Evolutionary conservation across 306 rosid species (phyloP).

Genomic region (Hippophae gyantsensis): DNA sequence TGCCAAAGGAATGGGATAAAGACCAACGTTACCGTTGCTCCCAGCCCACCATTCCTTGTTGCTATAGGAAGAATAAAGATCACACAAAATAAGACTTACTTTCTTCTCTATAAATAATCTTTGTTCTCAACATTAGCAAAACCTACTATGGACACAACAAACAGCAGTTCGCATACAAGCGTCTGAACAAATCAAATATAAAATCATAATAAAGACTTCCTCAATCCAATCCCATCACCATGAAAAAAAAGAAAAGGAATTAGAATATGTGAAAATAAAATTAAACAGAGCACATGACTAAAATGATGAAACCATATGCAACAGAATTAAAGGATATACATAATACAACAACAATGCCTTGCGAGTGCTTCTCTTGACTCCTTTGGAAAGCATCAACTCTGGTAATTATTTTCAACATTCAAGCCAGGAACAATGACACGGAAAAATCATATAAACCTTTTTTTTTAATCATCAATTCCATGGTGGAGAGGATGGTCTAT

Average conservation of each 20-base stretch:
- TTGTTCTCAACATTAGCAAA: too few species aligned
- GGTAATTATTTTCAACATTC: slow-evolving; percentile 30
- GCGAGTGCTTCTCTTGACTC: slow-evolving; percentile 27
- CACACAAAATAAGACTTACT: too few species aligned
- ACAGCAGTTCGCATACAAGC: slow-evolving; percentile 4
- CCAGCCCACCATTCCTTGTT: too few species aligned
- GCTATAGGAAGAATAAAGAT: too few species aligned
- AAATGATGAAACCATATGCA: slow-evolving; percentile 37
- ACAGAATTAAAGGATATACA: slow-evolving; percentile 46
- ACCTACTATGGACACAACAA: slow-evolving; percentile 10
- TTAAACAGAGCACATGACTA: slow-evolving; percentile 26
- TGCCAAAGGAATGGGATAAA: too few species aligned
- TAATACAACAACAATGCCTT: slow-evolving; percentile 25
- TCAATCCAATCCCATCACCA: slow-evolving; percentile 38
- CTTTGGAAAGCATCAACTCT: slow-evolving; percentile 29
- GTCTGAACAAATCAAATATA: not conserved
- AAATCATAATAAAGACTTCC: slow-evolving; percentile 16
- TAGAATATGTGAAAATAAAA: slow-evolving; percentile 17
- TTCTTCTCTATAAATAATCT: too few species aligned
- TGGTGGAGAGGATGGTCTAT: slow-evolving; percentile 76
- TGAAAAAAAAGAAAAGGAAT: not conserved
- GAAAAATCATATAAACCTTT: slow-evolving; percentile 55
- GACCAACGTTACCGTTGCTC: too few species aligned
- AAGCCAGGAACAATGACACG: slow-evolving; percentile 69
- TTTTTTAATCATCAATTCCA: slow-evolving; percentile 54